Conservation (phyloP, 1,284 basidiomycete genomes). For the Mixia osmundae region DNA sequence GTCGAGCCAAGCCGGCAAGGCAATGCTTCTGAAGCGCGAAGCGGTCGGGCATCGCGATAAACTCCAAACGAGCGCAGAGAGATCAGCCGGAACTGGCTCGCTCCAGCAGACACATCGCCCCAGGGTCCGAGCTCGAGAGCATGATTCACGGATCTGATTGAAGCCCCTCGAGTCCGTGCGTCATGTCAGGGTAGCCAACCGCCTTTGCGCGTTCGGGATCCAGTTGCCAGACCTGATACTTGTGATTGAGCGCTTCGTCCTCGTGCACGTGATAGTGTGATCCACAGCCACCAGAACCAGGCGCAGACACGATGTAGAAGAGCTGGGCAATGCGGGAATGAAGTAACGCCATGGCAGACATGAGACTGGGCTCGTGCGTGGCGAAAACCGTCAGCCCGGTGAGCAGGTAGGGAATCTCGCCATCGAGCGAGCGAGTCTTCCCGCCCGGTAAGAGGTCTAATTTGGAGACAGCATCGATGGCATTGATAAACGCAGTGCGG, state of each 20-base stretch:
- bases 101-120: too few species aligned
- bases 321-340: constrained; percentile 53
- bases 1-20: too few species aligned
- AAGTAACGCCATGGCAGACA: constrained; percentile 82
- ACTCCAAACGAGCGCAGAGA: too few species aligned
- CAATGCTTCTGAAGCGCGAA: too few species aligned
- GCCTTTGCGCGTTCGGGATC: too few species aligned
- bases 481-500: constrained; percentile 54
- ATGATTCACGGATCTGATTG: too few species aligned
- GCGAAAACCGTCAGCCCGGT: constrained; percentile 58
- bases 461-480: constrained; percentile 33
- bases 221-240: constrained; percentile 2
- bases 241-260: constrained; percentile 17
- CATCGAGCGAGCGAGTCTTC: constrained; percentile 3
- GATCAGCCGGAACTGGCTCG: too few species aligned
- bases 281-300: constrained; percentile 39
- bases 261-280: constrained; percentile 23
- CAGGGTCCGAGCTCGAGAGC: too few species aligned
- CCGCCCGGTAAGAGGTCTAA: constrained; percentile 20
- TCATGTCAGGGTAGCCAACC: too few species aligned
- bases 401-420: constrained; percentile 39
- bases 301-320: constrained; percentile 11
- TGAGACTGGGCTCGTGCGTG: constrained; percentile 82
- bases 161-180: too few species aligned
- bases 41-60: too few species aligned